Conservation (phyloP, 1,284 basidiomycete species). For the Paramarasmius palmivorus region DNA sequence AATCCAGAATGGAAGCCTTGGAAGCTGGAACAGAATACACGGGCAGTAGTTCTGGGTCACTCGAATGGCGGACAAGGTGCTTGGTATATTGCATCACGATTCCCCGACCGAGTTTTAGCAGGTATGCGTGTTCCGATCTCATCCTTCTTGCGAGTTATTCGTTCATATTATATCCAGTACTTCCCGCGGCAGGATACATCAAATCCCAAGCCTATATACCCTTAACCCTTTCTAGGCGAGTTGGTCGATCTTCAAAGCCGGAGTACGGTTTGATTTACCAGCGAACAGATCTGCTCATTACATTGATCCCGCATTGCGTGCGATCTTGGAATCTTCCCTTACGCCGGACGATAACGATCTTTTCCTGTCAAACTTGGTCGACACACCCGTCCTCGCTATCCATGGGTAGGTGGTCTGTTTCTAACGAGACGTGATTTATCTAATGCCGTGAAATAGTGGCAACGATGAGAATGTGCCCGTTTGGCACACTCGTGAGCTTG, state of each 20-base stretch:
- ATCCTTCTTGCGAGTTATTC: no score
- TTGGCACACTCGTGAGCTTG: conserved; percentile 73
- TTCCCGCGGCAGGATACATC: conserved; percentile 77
- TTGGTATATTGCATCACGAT: conserved; percentile 77
- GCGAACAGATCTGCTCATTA: conserved; percentile 63
- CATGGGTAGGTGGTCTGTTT: conserved; percentile 65
- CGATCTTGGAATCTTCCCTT: conserved; percentile 71
- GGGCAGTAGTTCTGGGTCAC: conserved; percentile 76
- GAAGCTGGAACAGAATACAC: conserved; percentile 36
- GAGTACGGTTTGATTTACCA: background rate
- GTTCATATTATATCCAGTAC: no score
- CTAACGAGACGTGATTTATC: no score
- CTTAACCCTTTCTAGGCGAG: conserved; percentile 61
- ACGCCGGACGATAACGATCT: conserved; percentile 87
- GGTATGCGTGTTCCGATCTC: conserved; percentile 45
- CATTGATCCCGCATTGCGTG: conserved; percentile 72
- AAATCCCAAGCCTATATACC: conserved; percentile 87
- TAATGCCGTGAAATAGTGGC: conserved; percentile 46
- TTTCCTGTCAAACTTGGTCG: conserved; percentile 74
- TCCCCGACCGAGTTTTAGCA: conserved; percentile 75
- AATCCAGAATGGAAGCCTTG: conserved; percentile 42
- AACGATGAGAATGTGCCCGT: conserved; percentile 78
- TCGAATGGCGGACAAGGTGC: conserved; percentile 93
- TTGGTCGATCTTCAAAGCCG: background rate
- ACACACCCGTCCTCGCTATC: conserved; percentile 71